A percentile compares a stretch with the other conserved stretches of the same genome.
phyloP scores from a whole-genome alignment of 2,329 filamentous ascomycete genomes.

The Diplodia mutila region DNA sequence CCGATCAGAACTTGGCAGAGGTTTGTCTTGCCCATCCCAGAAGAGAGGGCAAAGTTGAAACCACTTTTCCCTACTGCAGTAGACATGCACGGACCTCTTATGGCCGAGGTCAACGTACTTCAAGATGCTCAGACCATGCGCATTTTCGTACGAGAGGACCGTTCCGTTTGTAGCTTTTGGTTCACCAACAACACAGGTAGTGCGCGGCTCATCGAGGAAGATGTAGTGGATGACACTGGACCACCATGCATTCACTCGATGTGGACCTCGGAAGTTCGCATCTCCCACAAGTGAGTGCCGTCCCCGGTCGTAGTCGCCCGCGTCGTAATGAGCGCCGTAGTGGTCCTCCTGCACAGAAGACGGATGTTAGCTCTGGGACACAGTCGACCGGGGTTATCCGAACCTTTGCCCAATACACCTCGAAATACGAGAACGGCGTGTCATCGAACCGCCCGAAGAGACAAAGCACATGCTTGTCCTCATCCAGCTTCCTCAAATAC shows the following conservation, averaged over 20 bases:
- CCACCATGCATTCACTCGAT: constrained; percentile 63
- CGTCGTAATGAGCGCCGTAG: constrained; percentile 61
- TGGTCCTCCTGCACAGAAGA: constrained; percentile 52
- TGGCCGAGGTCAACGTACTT: constrained; percentile 74
- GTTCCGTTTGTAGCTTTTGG: constrained; percentile 72
- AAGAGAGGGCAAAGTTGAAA: constrained; percentile 68
- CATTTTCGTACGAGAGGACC: constrained; percentile 74
- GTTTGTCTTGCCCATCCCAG: neutral
- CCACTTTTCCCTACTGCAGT: constrained; percentile 68
- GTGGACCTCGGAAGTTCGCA: constrained; percentile 57
- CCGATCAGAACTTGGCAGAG: neutral
- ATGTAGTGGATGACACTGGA: constrained; percentile 62
- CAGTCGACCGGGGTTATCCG: no score
- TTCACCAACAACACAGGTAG: constrained; percentile 64
- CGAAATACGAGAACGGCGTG: constrained; percentile 74
- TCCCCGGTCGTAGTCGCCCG: constrained; percentile 61
- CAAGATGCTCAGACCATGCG: constrained; percentile 72
- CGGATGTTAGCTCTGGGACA: no score
- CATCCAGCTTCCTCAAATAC: constrained; percentile 70
- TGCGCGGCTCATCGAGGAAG: constrained; percentile 63
- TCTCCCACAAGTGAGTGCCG: constrained; percentile 66
- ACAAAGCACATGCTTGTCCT: constrained; percentile 72
- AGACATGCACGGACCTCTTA: constrained; percentile 70
- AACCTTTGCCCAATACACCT: constrained; percentile 76
- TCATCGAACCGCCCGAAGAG: constrained; percentile 74